Conservation (phyloP, 139 green algal genomes). For the Tetraselmis striata region DNA sequence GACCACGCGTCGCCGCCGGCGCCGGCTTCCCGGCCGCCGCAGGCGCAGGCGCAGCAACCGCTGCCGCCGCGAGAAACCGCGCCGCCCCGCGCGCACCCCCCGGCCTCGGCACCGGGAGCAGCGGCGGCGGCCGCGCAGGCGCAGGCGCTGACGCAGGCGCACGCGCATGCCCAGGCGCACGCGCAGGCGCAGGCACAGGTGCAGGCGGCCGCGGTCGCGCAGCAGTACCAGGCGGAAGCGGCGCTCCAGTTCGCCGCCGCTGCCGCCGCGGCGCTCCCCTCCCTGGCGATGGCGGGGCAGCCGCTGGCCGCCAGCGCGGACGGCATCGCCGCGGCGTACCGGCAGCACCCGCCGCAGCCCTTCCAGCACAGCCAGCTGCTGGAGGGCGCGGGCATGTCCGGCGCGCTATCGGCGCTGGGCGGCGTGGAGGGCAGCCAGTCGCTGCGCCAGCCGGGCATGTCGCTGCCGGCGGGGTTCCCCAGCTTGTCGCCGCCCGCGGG, state of each 20-base stretch:
- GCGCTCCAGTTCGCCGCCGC: neutral
- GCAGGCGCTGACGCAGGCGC: neutral
- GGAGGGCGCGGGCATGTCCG: no score
- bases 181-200: neutral
- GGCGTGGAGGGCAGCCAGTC: no score
- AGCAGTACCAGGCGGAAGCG: neutral
- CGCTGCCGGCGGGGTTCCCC: no score
- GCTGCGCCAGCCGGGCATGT: no score
- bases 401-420: no score
- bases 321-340: neutral
- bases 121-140: neutral
- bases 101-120: neutral
- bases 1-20: neutral
- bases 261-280: neutral
- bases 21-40: neutral
- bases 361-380: no score
- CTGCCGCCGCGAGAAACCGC: neutral
- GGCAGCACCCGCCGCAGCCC: neutral
- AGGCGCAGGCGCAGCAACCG: neutral
- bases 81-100: neutral
- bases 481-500: no score
- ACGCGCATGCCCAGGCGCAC: neutral
- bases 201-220: neutral
- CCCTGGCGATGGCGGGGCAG: no score
- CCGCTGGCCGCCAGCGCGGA: no score